A percentile compares a stretch with the other conserved stretches of the same genome.
Conservation (phyloP, 1,284 basidiomycete genomes). For the Macrocybe sp. region DNA sequence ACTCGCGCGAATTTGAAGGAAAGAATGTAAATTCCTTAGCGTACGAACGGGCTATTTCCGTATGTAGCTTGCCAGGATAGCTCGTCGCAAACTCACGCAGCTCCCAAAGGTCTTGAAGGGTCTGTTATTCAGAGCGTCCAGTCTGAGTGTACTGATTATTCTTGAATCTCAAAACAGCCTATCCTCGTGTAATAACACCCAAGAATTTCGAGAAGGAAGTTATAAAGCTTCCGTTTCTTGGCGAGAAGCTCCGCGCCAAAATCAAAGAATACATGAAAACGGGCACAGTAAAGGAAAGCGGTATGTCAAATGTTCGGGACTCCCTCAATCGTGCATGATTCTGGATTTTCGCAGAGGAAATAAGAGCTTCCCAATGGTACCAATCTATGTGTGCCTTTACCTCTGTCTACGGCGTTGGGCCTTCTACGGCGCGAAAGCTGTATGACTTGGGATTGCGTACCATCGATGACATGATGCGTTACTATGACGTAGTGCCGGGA, state of each 20-base stretch:
- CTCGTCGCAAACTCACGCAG: neutral
- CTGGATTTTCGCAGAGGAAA: slow-evolving; percentile 16
- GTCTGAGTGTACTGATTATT: neutral
- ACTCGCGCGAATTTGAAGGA: slow-evolving; percentile 56
- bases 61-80: slow-evolving; percentile 26
- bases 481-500: slow-evolving; percentile 45
- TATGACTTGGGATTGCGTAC: slow-evolving; percentile 58
- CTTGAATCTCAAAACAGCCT: slow-evolving; percentile 38
- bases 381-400: slow-evolving; percentile 51
- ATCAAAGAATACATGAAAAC: slow-evolving; percentile 56
- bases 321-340: neutral
- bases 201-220: slow-evolving; percentile 40
- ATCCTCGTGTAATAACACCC: slow-evolving; percentile 48
- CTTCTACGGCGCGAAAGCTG: slow-evolving; percentile 57
- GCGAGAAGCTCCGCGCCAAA: slow-evolving; percentile 54
- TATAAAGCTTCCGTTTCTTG: slow-evolving; percentile 51
- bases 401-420: slow-evolving; percentile 70
- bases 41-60: slow-evolving; percentile 64
- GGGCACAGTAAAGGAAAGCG: slow-evolving; percentile 55
- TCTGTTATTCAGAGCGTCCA: no score
- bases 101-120: no score
- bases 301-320: slow-evolving; percentile 30
- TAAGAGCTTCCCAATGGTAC: slow-evolving; percentile 46
- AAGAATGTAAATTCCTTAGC: slow-evolving; percentile 59
- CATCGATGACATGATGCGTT: slow-evolving; percentile 56